Evolutionary conservation across 176 grass and related monocot genomes (phyloP).

Genomic region (Carex parvula): DNA sequence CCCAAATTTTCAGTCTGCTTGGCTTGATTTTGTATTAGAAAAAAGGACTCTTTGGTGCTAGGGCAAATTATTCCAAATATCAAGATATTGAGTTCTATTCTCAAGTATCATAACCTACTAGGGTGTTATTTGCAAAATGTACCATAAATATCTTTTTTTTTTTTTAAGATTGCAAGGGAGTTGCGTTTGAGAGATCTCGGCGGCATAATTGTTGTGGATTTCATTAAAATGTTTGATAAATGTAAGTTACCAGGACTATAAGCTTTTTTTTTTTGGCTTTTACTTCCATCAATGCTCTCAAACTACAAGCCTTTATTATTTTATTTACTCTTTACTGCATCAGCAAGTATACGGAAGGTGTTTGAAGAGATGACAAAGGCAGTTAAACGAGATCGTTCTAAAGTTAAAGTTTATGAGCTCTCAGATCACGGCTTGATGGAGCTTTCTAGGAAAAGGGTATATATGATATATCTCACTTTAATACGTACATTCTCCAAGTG

Average conservation of each 20-base stretch:
- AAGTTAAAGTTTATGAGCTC: constrained; percentile 76
- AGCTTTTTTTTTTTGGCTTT: constrained; percentile 21
- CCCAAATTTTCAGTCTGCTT: neutral
- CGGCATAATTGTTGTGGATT: constrained; percentile 95
- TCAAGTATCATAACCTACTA: neutral
- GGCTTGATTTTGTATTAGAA: neutral
- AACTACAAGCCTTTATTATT: constrained; percentile 25
- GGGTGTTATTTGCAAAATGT: neutral
- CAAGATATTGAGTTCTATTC: neutral
- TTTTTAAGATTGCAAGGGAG: constrained; percentile 78
- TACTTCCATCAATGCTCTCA: constrained; percentile 4
- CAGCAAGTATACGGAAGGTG: constrained; percentile 78
- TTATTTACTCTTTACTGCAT: constrained; percentile 26
- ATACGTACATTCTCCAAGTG: neutral
- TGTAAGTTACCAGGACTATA: constrained; percentile 53
- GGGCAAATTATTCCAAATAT: neutral
- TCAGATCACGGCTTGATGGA: constrained; percentile 94
- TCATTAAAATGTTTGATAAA: constrained; percentile 89
- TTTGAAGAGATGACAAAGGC: constrained; percentile 90
- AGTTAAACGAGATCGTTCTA: constrained; percentile 80
- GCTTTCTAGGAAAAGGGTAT: constrained; percentile 96
- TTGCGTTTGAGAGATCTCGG: constrained; percentile 91
- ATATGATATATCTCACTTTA: constrained; percentile 31
- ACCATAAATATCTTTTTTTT: too few relatives aligned
- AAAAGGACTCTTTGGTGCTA: neutral